A percentile compares a stretch with the other conserved stretches of the same genome.
Evolutionary conservation across 106 monocot genomes (phyloP).

Genomic region (Chionographis japonica): DNA sequence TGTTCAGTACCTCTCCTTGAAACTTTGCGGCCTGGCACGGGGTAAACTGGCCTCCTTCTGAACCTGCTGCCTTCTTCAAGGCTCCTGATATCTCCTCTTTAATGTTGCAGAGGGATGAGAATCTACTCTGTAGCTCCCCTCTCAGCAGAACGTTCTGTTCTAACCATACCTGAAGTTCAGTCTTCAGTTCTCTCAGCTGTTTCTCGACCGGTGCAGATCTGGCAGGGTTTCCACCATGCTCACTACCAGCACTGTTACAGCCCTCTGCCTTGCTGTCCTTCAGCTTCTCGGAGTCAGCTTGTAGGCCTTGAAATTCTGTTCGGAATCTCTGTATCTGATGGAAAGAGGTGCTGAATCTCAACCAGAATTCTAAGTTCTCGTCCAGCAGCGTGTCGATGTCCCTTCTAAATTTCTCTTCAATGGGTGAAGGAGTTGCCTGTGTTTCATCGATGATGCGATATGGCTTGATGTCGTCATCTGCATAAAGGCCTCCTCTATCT

Average conservation of each 20-base stretch:
- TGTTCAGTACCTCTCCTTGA: conserved; percentile 35
- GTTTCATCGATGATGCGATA: background rate
- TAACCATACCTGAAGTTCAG: conserved; percentile 71
- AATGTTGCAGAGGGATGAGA: conserved; percentile 52
- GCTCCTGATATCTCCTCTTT: conserved; percentile 59
- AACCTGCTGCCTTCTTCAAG: conserved; percentile 12
- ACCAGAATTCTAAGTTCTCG: conserved; percentile 92
- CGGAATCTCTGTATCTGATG: conserved; percentile 73
- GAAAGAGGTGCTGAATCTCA: conserved; percentile 81
- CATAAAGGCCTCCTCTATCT: background rate
- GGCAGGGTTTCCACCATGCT: background rate
- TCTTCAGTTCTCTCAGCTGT: conserved; percentile 60
- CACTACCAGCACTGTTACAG: background rate
- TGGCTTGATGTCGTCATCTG: conserved; percentile 17
- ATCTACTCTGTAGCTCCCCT: conserved; percentile 52
- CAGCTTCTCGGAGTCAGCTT: conserved; percentile 35
- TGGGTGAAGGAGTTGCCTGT: conserved; percentile 10
- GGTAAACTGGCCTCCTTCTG: conserved; percentile 34
- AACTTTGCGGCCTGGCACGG: conserved; percentile 43
- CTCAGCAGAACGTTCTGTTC: conserved; percentile 70
- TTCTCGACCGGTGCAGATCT: conserved; percentile 32
- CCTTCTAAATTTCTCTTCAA: conserved; percentile 72
- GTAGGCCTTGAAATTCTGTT: conserved; percentile 31
- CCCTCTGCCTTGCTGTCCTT: conserved; percentile 23
- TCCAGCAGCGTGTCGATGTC: conserved; percentile 75